Evolutionary conservation across 1,284 basidiomycete genomes (phyloP), one percentile per base, ranked within the genome.

Genomic region (Wallemia mellicola): DNA sequence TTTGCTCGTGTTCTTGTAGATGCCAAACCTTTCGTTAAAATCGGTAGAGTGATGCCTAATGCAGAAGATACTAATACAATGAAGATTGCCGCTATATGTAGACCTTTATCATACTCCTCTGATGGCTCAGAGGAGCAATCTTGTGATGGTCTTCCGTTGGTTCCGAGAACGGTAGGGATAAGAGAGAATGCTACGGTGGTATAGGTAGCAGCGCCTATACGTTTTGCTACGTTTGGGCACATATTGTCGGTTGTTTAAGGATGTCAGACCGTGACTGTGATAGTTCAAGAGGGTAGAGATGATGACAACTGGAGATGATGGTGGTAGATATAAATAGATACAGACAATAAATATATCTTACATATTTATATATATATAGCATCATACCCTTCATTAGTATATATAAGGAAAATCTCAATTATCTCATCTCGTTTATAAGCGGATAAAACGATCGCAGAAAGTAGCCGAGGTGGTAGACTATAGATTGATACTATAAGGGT

Each of bases 51-150:
- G 9, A 48, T 48, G 14, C 38, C 38, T 48, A 48, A 22, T 3
- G 38, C 38, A 5, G 55, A 57, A 2, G 25, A 26, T 9, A 57
- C 55, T 15, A 57, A 25, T 2, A 28, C 27, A 24, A 57, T 57
- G 55, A 57, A 57, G 9, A 57, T 57, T 24, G 55, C 55, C 27
- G 55, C 55, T 26, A 57, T 28, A 28, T 57, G 55, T 17, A 57
- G 24, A 26, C 25, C 25, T 24, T 57, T 26, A n/a, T 27, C 55
- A 25, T 57, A 26, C 24, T 27, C 24, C 55, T 28, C 55, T 24
- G 25, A 26, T 9, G 38, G 14, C 9, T 48, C 38, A 5, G 38
- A 48, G 5, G 38, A 48, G 38, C 38, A 48, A 48, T 48, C 38
- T n/a, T 48, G 14, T 15, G 38, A 48, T n/a, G 38, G 38, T 48